Percentiles rank a stretch among this genome's conserved stretches.
These are phyloP conservation scores for Boletellus sp. DNA, from an alignment of 1,284 basidiomycete species.

Conservation along the genomic window DNA sequence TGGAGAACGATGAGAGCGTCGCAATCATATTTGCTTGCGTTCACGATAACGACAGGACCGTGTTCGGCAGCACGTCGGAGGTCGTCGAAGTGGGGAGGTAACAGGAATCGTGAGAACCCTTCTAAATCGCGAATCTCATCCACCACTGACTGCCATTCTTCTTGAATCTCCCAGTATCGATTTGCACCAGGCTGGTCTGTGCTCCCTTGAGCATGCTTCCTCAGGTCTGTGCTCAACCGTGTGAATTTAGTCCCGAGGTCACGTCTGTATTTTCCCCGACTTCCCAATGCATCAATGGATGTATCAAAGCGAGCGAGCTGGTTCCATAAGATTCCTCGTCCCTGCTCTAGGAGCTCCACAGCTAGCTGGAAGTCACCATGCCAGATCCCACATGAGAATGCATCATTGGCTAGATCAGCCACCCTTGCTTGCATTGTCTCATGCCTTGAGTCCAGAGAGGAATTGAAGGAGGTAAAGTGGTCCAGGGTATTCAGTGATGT, in stretches of 20 bases:
- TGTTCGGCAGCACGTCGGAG: no score
- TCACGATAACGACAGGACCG: neutral
- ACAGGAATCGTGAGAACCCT: no score
- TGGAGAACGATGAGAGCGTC: neutral
- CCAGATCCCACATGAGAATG: conserved; percentile 4
- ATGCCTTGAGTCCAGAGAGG: neutral
- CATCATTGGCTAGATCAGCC: neutral
- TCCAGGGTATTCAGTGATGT: neutral
- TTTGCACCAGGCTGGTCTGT: no score
- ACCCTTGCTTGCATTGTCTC: neutral
- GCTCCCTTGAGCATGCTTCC: neutral
- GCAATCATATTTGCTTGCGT: neutral
- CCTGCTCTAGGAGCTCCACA: neutral
- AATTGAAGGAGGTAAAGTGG: neutral
- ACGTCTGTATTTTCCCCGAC: neutral
- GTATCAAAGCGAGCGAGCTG: neutral
- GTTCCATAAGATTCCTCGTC: neutral
- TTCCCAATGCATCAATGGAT: neutral
- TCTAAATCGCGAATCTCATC: no score
- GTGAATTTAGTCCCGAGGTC: neutral
- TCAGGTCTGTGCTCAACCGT: neutral
- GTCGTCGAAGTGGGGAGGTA: no score
- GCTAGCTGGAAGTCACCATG: neutral
- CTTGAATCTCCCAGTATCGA: no score
- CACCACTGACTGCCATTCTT: no score